These are phyloP conservation scores for Cladorrhinum sp. DNA, from an alignment of 2,329 filamentous ascomycete species.

Conservation along the genomic window DNA sequence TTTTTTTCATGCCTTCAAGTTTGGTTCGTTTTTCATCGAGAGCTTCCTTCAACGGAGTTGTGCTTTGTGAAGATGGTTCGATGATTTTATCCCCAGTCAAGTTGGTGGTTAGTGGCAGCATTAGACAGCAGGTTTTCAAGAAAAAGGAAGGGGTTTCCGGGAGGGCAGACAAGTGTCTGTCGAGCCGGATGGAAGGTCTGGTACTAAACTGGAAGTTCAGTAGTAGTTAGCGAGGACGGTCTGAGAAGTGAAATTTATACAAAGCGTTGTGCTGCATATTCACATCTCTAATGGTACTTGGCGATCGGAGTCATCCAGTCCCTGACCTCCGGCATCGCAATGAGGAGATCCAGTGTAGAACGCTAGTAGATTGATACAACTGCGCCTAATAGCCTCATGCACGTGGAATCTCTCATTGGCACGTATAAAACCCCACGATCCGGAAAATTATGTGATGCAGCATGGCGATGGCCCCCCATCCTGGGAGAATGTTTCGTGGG, in stretches of 20 bases:
- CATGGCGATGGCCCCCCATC: neutral
- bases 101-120: constrained; percentile 8
- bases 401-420: neutral
- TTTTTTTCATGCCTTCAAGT: constrained; percentile 21
- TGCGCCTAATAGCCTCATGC: neutral
- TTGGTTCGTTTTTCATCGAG: constrained; percentile 23
- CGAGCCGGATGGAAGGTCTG: neutral
- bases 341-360: neutral
- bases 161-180: constrained; percentile 22
- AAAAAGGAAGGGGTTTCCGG: constrained; percentile 16
- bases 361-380: neutral
- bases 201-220: neutral
- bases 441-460: constrained; percentile 3
- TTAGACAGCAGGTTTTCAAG: constrained; percentile 19
- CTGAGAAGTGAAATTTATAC: neutral
- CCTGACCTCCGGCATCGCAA: constrained; percentile 6
- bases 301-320: neutral
- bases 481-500: neutral
- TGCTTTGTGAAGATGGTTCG: constrained; percentile 13
- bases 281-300: neutral
- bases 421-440: neutral
- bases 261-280: neutral
- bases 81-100: constrained; percentile 3
- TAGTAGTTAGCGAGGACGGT: neutral
- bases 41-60: constrained; percentile 17